These are phyloP conservation scores for Fraxinus sp. DNA, from an alignment of 305 asterid species.

Conservation along the genomic window DNA sequence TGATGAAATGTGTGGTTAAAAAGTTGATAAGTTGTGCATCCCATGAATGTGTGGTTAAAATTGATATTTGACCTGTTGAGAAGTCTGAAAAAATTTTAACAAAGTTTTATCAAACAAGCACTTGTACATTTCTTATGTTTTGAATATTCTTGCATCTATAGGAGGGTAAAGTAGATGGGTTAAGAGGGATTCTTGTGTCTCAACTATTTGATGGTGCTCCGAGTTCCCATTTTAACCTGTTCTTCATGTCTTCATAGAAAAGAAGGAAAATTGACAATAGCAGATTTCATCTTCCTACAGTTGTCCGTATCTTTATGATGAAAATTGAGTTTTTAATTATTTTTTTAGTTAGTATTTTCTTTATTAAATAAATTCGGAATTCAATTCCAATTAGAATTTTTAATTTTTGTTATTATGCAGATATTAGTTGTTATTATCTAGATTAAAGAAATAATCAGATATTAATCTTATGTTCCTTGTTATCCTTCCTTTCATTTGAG, in stretches of 20 bases:
- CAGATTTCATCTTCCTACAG: background rate
- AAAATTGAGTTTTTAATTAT: background rate
- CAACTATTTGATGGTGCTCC: background rate
- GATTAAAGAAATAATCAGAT: background rate
- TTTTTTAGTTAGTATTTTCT: background rate
- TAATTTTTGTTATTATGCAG: background rate
- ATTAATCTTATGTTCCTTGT: background rate
- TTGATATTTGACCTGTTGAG: background rate
- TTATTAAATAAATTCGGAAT: background rate
- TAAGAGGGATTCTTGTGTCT: background rate
- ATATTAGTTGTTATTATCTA: background rate
- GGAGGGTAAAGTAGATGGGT: background rate
- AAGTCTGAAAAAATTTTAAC: background rate
- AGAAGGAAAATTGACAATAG: background rate
- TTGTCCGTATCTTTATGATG: background rate
- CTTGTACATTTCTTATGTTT: background rate
- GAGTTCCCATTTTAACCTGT: background rate
- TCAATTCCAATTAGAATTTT: background rate
- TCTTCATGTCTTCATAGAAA: background rate
- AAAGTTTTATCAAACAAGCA: background rate
- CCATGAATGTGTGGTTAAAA: background rate
- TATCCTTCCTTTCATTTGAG: background rate
- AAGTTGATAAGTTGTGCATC: background rate
- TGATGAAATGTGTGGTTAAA: background rate
- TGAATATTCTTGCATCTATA: background rate